A percentile compares a stretch with the other conserved stretches of the same genome.
Conservation (phyloP, 257 asterid species). For the Ehretia macrophylla region DNA sequence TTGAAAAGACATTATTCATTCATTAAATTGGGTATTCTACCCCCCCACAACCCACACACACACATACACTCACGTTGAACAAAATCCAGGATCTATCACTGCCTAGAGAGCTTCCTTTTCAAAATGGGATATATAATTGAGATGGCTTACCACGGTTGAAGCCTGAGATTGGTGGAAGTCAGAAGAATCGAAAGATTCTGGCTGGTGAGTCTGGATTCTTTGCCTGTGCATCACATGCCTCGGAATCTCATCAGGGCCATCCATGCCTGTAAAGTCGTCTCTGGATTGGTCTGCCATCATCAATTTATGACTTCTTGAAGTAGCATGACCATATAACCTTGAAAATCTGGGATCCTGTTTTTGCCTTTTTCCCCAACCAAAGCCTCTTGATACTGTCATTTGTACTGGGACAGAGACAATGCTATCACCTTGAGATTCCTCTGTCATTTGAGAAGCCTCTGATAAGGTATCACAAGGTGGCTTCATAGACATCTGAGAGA, state of each 20-base stretch:
- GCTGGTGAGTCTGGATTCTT: constrained; percentile 20
- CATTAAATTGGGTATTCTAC: no score
- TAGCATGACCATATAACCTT: constrained; percentile 31
- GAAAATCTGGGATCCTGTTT: constrained; percentile 39
- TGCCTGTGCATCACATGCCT: constrained; percentile 19
- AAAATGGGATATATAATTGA: neutral
- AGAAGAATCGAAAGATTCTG: neutral
- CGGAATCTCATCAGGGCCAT: constrained; percentile 11
- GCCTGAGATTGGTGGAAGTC: neutral
- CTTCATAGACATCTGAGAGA: constrained; percentile 36
- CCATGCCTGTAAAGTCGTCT: constrained; percentile 4
- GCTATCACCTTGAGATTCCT: constrained; percentile 50
- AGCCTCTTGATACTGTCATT: constrained; percentile 37
- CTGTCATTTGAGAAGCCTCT: constrained; percentile 54
- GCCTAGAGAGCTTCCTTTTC: neutral
- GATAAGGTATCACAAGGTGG: constrained; percentile 56
- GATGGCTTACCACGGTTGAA: neutral
- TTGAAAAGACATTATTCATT: no score
- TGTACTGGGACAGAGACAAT: constrained; percentile 51
- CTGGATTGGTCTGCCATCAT: constrained; percentile 21
- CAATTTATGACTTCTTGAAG: constrained; percentile 33
- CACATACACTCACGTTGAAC: no score
- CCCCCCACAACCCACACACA: no score
- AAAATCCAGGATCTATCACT: no score
- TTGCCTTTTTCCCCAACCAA: constrained; percentile 46